These are phyloP conservation scores for Pseudotsuga menziesii DNA, from an alignment of 75 land plant genomes.

Conservation along the genomic window DNA sequence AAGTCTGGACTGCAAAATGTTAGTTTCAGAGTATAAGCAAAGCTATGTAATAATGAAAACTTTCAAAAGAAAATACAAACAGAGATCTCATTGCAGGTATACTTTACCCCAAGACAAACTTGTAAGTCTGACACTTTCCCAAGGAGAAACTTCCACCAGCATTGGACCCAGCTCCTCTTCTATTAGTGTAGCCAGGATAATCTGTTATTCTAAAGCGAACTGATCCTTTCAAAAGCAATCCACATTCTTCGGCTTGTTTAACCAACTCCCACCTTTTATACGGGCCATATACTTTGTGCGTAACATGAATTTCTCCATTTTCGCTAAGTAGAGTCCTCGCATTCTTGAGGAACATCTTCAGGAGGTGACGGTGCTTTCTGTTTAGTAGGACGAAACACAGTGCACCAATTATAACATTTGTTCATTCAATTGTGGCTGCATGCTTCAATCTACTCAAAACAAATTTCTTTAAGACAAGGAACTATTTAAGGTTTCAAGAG, in stretches of 20 bases:
- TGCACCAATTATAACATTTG: neutral
- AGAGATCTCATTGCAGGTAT: neutral
- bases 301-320: slow-evolving; percentile 4
- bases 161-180: slow-evolving; percentile 6
- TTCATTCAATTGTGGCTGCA: too few species aligned
- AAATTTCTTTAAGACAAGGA: neutral
- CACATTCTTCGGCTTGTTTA: slow-evolving; percentile 9
- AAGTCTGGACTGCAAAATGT: too few species aligned
- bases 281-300: slow-evolving; percentile 7
- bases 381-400: neutral
- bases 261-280: slow-evolving; percentile 14
- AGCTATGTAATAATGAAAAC: neutral
- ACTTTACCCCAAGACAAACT: slow-evolving; percentile 12
- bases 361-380: slow-evolving; percentile 1
- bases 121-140: slow-evolving; percentile 30
- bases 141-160: slow-evolving; percentile 24
- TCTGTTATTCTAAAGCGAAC: neutral
- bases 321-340: slow-evolving; percentile 7
- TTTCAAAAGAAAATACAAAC: neutral
- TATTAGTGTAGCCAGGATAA: slow-evolving; percentile 23
- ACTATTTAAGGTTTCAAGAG: neutral
- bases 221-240: neutral
- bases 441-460: too few species aligned
- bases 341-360: slow-evolving; percentile 8
- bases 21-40: too few species aligned